These are phyloP conservation scores for Ophiostoma quercus DNA, from an alignment of 2,329 filamentous ascomycete species.

Conservation along the genomic window DNA sequence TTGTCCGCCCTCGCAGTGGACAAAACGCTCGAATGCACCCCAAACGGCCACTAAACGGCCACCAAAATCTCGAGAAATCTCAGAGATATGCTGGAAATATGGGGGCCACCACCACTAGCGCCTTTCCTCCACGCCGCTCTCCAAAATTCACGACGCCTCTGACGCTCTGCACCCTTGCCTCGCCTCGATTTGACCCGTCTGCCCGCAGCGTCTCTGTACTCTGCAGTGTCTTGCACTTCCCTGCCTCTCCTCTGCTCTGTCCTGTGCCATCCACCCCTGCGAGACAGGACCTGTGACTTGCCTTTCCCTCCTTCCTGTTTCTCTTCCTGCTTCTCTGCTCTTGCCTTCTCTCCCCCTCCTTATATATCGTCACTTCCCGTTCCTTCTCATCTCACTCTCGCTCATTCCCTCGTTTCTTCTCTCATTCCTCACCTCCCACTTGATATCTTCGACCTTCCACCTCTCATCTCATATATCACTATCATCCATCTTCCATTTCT, in stretches of 20 bases:
- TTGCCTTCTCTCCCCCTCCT: not conserved
- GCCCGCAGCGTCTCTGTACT: not conserved
- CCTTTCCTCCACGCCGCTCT: not conserved
- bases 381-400: not conserved
- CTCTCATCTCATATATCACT: not conserved
- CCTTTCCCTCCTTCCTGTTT: not conserved
- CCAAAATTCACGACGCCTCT: constrained; percentile 10
- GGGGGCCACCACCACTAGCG: constrained; percentile 1
- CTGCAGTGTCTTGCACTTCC: not conserved
- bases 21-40: not conserved
- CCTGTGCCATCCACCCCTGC: not conserved
- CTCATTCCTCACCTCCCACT: not conserved
- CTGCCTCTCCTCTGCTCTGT: not conserved
- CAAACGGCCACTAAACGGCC: not conserved
- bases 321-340: too few species aligned
- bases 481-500: not conserved
- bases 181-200: not conserved
- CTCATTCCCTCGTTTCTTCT: not conserved
- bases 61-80: not conserved
- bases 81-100: not conserved
- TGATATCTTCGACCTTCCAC: not conserved
- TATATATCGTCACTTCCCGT: constrained; percentile 1
- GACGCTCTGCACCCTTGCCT: not conserved
- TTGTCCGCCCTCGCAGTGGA: not conserved
- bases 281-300: not conserved